Evolutionary conservation across 139 green algal species (phyloP).

Genomic region (Volvox africanus): DNA sequence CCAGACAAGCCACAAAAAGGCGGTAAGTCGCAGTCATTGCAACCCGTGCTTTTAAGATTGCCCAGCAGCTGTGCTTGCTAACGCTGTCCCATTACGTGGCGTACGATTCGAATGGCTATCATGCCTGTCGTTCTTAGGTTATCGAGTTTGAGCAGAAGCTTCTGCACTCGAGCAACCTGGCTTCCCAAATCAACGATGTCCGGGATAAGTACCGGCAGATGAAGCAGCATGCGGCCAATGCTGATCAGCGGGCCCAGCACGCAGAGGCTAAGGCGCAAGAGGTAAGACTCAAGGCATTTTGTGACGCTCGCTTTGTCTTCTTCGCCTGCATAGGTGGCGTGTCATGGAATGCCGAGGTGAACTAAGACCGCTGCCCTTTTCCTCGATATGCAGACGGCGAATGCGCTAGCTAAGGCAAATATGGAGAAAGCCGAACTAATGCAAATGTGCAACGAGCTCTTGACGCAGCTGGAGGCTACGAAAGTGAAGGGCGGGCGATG

Average conservation of each 20-base stretch:
- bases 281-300: too few relatives aligned
- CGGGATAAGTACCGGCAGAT: conserved; percentile 17
- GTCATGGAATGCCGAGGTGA: too few relatives aligned
- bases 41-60: too few relatives aligned
- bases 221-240: not conserved
- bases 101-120: too few relatives aligned
- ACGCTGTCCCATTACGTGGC: too few relatives aligned
- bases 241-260: not conserved
- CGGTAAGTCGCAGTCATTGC: not conserved
- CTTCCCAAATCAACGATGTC: not conserved
- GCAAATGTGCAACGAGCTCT: conserved; percentile 41
- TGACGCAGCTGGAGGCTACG: conserved; percentile 30
- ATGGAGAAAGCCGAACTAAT: conserved; percentile 29
- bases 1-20: conserved; percentile 33
- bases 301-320: too few relatives aligned
- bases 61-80: too few relatives aligned
- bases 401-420: too few relatives aligned
- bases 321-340: too few relatives aligned
- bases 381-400: too few relatives aligned
- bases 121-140: not conserved
- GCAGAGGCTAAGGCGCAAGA: conserved; percentile 10
- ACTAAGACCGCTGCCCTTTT: too few relatives aligned
- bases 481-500: conserved; percentile 4
- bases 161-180: not conserved
- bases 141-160: conserved; percentile 28